A percentile compares a stretch with the other conserved stretches of the same genome.
These are phyloP conservation scores for Aureobasidium sp. DNA, from an alignment of 2,329 filamentous ascomycete species.

Conservation along the genomic window DNA sequence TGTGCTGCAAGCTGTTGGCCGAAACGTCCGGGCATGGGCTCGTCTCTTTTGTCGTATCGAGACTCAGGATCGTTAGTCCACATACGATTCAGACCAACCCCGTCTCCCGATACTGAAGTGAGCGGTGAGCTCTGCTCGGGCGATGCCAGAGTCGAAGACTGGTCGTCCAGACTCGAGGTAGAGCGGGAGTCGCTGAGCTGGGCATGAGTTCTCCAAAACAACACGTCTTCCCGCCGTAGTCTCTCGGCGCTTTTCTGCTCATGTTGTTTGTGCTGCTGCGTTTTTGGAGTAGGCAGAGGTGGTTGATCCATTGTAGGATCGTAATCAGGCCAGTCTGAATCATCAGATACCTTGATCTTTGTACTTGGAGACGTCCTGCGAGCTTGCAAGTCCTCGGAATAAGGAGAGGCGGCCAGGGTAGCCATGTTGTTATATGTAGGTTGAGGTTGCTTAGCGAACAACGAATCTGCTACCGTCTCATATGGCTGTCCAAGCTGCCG, in stretches of 20 bases:
- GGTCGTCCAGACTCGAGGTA: not conserved
- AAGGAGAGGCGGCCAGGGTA: no score
- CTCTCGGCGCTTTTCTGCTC: not conserved
- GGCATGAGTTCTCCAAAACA: not conserved
- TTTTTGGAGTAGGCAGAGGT: not conserved
- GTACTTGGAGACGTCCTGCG: not conserved
- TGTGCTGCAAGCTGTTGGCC: not conserved
- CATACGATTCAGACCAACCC: not conserved
- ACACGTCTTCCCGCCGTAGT: not conserved
- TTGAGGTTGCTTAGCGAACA: not conserved
- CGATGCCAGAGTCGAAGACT: not conserved
- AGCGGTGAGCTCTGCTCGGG: not conserved
- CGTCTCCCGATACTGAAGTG: not conserved
- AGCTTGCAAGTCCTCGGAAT: not conserved
- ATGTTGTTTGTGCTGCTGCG: not conserved
- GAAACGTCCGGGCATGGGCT: not conserved
- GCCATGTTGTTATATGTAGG: not conserved
- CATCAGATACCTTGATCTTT: not conserved
- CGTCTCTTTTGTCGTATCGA: not conserved
- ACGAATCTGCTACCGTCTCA: not conserved
- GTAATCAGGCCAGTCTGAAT: not conserved
- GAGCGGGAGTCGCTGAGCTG: not conserved
- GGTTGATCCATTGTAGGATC: not conserved
- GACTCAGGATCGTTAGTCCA: not conserved
- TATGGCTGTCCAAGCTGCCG: not conserved